phyloP scores from a whole-genome alignment of 2,329 filamentous ascomycete genomes.

The Fusarium marasasianum region DNA sequence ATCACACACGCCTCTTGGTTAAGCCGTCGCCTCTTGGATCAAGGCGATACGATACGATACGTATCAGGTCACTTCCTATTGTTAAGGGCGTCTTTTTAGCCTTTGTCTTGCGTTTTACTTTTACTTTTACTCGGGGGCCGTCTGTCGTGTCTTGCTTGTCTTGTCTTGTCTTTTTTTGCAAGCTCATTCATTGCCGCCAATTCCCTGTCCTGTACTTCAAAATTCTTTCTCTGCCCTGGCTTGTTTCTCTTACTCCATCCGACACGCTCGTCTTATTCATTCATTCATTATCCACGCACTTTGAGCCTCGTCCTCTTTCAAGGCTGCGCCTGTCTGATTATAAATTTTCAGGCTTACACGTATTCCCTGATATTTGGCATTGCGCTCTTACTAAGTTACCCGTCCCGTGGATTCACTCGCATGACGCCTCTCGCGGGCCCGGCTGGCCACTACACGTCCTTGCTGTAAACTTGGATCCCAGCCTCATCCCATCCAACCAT shows the following conservation, averaged over 20 bases:
- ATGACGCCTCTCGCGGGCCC: slow-evolving; percentile 41
- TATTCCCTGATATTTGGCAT: slow-evolving; percentile 24
- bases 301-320: slow-evolving; percentile 31
- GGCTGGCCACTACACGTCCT: slow-evolving; percentile 45
- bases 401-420: slow-evolving; percentile 37
- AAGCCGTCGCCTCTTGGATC: slow-evolving; percentile 3
- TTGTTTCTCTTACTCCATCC: slow-evolving; percentile 43
- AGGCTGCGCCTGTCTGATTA: slow-evolving; percentile 10
- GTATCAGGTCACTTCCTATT: slow-evolving; percentile 1
- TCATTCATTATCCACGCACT: slow-evolving; percentile 37
- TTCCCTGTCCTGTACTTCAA: slow-evolving; percentile 44
- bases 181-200: slow-evolving; percentile 33
- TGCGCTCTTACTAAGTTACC: slow-evolving; percentile 21
- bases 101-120: slow-evolving; percentile 25
- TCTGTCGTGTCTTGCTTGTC: slow-evolving; percentile 11
- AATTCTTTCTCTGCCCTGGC: slow-evolving; percentile 46
- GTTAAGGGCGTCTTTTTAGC: slow-evolving; percentile 1
- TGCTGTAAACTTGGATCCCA: slow-evolving; percentile 42
- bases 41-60: neutral
- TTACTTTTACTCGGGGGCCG: neutral
- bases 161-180: slow-evolving; percentile 19
- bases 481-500: slow-evolving; percentile 24
- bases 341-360: slow-evolving; percentile 5
- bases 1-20: slow-evolving; percentile 31
- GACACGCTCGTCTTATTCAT: slow-evolving; percentile 42